Evolutionary conservation across 2,329 filamentous ascomycete species (phyloP), one percentile per base, ranked within the genome.

Genomic region (Stachybotrys echinatus): DNA sequence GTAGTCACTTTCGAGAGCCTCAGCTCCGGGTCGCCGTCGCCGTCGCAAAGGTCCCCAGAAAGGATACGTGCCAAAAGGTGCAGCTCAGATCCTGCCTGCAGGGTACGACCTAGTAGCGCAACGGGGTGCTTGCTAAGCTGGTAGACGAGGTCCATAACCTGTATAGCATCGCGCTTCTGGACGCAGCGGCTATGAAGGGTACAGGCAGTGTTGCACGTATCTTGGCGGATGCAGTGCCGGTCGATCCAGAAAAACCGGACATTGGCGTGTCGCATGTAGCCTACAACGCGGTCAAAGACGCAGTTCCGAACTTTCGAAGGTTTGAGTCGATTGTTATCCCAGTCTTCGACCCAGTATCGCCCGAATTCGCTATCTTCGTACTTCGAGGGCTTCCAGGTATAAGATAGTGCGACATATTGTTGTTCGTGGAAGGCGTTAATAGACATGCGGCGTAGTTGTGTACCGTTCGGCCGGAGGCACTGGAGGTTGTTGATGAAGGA

Each of bases 131-230:
- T 34, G 18, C 65, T 67, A 4, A 56, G 50, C 5, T 59, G 55
- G 34, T 68, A 67, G 12, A 67, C 61, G 4, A 63, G 55, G 5
- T 68, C 63, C 65, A 67, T 67, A 1, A 58, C 59, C 48, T 61
- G 58, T 2, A 67, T 40, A 3, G 58, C 64, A 7, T 59, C 50
- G 5, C 52, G 51, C 39, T 65, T 65, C 43, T 61, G 43, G 17
- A 50, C 50, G 48, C 59, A 62, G 10, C 47, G 47, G 4, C 7
- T n/a, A 20, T 64, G 55, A 2, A 31, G 44, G 27, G 57, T 63
- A 14, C 44, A 6, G 2, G 23, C 4, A n/a, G 50, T 31, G 22
- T 50, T 48, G 52, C 59, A 64, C 12, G 50, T 51, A 20, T 56
- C 53, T 48, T 64, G 61, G 0, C 51, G 53, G n/a, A 64, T 61